Percentiles rank a stretch among this genome's conserved stretches.
These are phyloP conservation scores for Aureobasidium sp. DNA, from an alignment of 2,329 filamentous ascomycete genomes.

Conservation along the genomic window DNA sequence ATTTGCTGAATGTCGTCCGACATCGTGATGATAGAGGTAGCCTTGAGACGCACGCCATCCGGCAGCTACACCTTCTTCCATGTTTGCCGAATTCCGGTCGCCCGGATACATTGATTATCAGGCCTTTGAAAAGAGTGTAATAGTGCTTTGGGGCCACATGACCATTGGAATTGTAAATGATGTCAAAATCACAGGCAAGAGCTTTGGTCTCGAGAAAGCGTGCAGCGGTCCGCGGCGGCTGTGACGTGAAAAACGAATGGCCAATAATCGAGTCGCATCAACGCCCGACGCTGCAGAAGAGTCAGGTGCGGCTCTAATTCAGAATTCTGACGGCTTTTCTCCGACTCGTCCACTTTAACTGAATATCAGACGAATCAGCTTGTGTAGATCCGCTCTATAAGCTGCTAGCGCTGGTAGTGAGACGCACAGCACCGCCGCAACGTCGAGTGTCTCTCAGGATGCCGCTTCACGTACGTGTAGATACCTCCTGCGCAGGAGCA, in stretches of 20 bases:
- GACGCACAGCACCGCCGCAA: not conserved
- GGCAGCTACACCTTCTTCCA: not conserved
- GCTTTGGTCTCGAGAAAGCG: not conserved
- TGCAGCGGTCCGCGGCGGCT: not conserved
- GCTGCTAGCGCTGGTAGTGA: not conserved
- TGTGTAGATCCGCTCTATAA: conserved; percentile 4
- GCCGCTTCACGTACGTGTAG: not conserved
- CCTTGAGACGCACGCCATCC: not conserved
- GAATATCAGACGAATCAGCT: not conserved
- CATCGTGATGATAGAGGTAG: not conserved
- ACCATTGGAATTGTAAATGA: not conserved
- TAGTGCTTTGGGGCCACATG: not conserved
- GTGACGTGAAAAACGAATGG: not conserved
- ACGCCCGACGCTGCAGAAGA: not conserved
- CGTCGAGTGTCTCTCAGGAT: not conserved
- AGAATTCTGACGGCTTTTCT: not conserved
- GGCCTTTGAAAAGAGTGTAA: not conserved
- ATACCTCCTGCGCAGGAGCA: not conserved
- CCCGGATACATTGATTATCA: not conserved
- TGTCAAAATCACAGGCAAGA: not conserved
- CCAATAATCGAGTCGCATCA: not conserved
- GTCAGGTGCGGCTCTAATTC: not conserved
- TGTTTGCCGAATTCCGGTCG: not conserved
- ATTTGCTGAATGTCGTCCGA: not conserved
- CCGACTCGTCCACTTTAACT: not conserved